phyloP scores from a whole-genome alignment of 139 green algal genomes.

The Volvox africanus region DNA sequence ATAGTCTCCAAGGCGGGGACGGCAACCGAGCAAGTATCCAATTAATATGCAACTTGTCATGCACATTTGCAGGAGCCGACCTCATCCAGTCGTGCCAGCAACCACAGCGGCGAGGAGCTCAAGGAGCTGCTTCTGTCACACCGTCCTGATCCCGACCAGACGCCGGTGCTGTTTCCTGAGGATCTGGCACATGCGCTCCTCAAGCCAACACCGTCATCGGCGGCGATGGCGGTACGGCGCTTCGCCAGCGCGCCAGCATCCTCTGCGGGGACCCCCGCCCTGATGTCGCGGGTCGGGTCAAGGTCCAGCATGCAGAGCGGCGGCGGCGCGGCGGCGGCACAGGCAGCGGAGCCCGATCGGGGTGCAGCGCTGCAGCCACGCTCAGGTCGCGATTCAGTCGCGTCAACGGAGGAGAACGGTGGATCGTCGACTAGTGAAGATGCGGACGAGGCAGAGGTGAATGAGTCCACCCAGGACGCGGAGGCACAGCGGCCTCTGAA shows the following conservation, averaged over 20 bases:
- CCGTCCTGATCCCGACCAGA: slow-evolving; percentile 3
- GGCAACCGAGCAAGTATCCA: no score
- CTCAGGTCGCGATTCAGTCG: background rate
- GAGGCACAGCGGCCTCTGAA: background rate
- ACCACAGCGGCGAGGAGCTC: slow-evolving; percentile 20
- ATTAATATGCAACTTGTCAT: no score
- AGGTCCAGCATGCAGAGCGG: slow-evolving; percentile 13
- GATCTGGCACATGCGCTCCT: slow-evolving; percentile 24
- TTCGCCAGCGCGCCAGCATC: slow-evolving; percentile 2
- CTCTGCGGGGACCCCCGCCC: background rate
- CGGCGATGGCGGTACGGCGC: background rate
- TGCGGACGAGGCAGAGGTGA: background rate
- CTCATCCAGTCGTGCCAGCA: background rate
- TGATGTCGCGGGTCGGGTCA: background rate
- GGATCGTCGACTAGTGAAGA: background rate
- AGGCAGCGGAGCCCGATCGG: background rate
- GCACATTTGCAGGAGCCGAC: slow-evolving; percentile 1
- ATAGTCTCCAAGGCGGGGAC: no score
- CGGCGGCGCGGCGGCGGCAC: background rate
- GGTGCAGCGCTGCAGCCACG: background rate
- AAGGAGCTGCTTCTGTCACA: slow-evolving; percentile 23
- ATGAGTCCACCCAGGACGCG: background rate
- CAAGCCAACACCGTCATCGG: background rate
- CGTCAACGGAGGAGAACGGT: background rate
- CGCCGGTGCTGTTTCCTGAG: slow-evolving; percentile 25